Conservation (phyloP, 768 basidiomycete genomes). For the Paxillus involutus region DNA sequence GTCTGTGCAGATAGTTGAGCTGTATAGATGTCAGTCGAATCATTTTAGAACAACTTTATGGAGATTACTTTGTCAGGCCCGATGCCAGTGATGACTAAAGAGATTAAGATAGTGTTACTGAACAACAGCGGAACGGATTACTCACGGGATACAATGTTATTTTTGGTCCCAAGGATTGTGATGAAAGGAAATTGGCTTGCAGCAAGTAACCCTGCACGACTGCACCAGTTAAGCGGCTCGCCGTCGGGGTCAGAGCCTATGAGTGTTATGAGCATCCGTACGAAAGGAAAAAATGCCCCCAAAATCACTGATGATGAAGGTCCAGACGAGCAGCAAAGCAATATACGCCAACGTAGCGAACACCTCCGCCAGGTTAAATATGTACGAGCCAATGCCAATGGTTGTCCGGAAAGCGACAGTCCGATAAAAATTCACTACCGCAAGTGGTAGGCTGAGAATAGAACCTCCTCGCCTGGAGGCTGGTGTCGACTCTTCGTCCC, state of each 20-base stretch:
- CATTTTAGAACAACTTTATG: not conserved
- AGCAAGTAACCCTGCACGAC: constrained; percentile 32
- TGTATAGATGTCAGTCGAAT: constrained; percentile 3
- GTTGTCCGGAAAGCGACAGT: constrained; percentile 37
- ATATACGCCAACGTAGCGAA: constrained; percentile 38
- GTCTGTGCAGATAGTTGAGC: constrained; percentile 44
- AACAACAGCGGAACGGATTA: not conserved
- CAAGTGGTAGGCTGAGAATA: constrained; percentile 26
- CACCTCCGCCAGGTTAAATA: constrained; percentile 42
- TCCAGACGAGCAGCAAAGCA: constrained; percentile 35
- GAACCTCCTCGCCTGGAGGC: constrained; percentile 9
- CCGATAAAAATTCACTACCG: constrained; percentile 34
- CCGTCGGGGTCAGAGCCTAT: constrained; percentile 22
- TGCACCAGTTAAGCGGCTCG: constrained; percentile 30
- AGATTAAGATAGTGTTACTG: not conserved
- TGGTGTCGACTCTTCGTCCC: constrained; percentile 3
- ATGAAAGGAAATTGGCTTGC: constrained; percentile 39
- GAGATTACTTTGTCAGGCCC: constrained; percentile 19
- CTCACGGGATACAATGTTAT: constrained; percentile 28
- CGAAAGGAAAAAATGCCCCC: not conserved
- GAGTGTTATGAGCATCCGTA: not conserved
- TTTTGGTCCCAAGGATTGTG: constrained; percentile 44
- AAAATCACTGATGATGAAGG: constrained; percentile 37
- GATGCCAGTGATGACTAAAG: constrained; percentile 21
- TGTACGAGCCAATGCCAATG: constrained; percentile 35